These are phyloP conservation scores for Talaromyces piceae DNA, from an alignment of 2,329 filamentous ascomycete genomes.

Conservation along the genomic window DNA sequence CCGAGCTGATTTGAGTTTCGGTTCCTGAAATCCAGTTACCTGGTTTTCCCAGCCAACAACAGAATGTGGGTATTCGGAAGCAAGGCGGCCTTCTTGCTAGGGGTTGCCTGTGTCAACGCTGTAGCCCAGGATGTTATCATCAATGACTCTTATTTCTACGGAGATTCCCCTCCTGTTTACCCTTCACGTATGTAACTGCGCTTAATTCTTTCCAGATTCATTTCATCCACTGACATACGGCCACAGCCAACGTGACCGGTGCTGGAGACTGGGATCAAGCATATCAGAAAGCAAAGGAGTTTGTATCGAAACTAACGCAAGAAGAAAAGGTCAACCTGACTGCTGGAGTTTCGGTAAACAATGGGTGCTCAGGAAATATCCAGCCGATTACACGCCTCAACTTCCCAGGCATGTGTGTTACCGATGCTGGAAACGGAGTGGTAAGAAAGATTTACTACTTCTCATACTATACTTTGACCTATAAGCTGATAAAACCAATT, in stretches of 20 bases:
- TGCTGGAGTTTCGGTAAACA: conserved; percentile 16
- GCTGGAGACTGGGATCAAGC: not conserved
- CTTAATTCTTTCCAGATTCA: not conserved
- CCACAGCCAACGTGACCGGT: not conserved
- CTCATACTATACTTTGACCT: not conserved
- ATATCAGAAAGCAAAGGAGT: not conserved
- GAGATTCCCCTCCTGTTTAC: not conserved
- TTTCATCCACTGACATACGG: not conserved
- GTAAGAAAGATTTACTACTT: conserved; percentile 14
- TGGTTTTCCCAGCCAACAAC: not conserved
- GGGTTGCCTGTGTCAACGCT: not conserved
- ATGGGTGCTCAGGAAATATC: conserved; percentile 28
- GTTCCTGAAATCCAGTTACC: not conserved
- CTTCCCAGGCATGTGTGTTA: conserved; percentile 34
- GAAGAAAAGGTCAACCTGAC: not conserved
- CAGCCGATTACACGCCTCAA: conserved; percentile 22
- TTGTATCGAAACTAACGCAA: not conserved
- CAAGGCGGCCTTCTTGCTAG: not conserved
- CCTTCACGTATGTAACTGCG: not conserved
- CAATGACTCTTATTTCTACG: not conserved
- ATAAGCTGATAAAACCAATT: not conserved
- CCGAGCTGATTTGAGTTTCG: not conserved
- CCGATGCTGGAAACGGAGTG: conserved; percentile 38
- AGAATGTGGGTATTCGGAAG: not conserved
- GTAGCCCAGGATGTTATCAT: not conserved